phyloP scores from a whole-genome alignment of 257 asterid species.

The Solanum acaule region DNA sequence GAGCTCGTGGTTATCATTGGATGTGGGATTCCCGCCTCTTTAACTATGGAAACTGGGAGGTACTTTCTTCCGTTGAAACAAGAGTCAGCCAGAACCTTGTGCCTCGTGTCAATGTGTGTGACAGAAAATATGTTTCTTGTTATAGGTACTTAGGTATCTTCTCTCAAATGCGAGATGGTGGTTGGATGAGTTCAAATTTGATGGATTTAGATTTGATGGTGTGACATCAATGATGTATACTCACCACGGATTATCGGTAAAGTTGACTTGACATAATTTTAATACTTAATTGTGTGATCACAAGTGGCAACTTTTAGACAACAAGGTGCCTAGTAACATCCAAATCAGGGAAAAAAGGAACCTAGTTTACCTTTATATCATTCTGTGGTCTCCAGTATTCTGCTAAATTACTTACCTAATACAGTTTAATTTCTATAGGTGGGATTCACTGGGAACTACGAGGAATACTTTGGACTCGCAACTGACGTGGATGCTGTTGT shows the following conservation, averaged over 20 bases:
- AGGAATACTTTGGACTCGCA: slow-evolving; percentile 71
- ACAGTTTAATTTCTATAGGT: slow-evolving; percentile 36
- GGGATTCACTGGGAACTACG: slow-evolving; percentile 87
- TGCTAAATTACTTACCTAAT: background rate
- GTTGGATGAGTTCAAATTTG: slow-evolving; percentile 99
- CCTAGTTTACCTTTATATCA: background rate
- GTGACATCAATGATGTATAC: slow-evolving; percentile 99
- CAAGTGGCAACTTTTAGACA: background rate
- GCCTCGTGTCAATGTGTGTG: background rate
- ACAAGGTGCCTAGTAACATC: background rate
- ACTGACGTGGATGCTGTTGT: slow-evolving; percentile 97
- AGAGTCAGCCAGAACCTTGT: background rate
- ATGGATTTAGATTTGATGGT: slow-evolving; percentile 98
- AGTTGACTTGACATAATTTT: background rate
- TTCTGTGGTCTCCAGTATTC: background rate
- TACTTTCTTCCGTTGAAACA: slow-evolving; percentile 24
- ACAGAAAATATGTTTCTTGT: slow-evolving; percentile 7
- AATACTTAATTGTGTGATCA: background rate
- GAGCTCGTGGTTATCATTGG: slow-evolving; percentile 91
- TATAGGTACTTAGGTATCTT: slow-evolving; percentile 85
- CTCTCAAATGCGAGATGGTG: slow-evolving; percentile 99
- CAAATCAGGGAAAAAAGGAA: background rate
- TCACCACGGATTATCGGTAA: slow-evolving; percentile 93
- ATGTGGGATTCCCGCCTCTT: slow-evolving; percentile 99
- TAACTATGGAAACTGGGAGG: slow-evolving; percentile 99